phyloP scores from a whole-genome alignment of 2,329 filamentous ascomycete genomes.

The Kalmusia sp. region DNA sequence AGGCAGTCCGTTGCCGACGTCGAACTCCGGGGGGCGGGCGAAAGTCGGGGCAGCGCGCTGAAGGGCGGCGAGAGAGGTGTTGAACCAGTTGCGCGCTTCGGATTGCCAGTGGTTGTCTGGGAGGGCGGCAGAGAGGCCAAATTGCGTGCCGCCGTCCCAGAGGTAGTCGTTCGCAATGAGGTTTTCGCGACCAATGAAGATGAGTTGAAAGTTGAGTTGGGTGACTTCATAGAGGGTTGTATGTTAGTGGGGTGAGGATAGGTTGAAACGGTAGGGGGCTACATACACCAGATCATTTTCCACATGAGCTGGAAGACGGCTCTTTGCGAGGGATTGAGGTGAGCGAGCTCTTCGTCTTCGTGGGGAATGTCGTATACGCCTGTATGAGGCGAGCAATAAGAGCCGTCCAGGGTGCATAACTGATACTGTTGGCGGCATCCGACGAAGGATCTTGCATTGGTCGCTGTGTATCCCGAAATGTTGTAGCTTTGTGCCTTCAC shows the following conservation, averaged over 20 bases:
- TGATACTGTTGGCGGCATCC: constrained; percentile 18
- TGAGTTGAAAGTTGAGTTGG: constrained; percentile 18
- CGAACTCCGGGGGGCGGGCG: constrained; percentile 13
- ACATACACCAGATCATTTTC: constrained; percentile 15
- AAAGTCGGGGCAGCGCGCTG: constrained; percentile 7
- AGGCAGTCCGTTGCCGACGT: constrained; percentile 6
- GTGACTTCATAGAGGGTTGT: neutral
- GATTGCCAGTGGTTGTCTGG: constrained; percentile 18
- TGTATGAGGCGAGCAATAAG: constrained; percentile 12
- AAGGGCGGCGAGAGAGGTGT: constrained; percentile 16
- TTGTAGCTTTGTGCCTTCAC: neutral
- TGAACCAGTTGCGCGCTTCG: constrained; percentile 18
- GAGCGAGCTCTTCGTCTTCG: neutral
- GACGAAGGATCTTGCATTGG: constrained; percentile 14
- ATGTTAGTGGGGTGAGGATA: neutral
- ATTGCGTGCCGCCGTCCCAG: constrained; percentile 15
- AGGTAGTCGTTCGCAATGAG: constrained; percentile 20
- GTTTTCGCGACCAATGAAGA: constrained; percentile 18
- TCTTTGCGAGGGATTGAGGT: constrained; percentile 11
- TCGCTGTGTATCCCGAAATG: neutral
- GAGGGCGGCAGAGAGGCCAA: constrained; percentile 12
- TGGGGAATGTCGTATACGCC: constrained; percentile 9
- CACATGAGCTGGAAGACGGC: constrained; percentile 15
- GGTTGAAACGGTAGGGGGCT: neutral
- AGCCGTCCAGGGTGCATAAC: constrained; percentile 13